Conservation (phyloP, 2,329 filamentous ascomycete species). For the Fusarium napiforme region DNA sequence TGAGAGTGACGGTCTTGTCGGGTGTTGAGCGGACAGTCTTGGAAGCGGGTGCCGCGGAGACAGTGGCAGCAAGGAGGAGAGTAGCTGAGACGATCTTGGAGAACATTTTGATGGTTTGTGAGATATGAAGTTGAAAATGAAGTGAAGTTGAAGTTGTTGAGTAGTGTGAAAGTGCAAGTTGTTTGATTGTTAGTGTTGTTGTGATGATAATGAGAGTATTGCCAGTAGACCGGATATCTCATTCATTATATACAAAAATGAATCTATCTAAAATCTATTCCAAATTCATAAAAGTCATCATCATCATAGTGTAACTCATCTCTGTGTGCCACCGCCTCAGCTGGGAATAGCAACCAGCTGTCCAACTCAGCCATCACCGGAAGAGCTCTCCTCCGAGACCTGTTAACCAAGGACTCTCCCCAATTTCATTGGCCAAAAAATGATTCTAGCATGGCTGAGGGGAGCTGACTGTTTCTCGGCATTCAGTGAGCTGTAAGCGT, state of each 20-base stretch:
- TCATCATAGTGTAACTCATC: not conserved
- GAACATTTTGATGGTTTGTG: conserved; percentile 46
- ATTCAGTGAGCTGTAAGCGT: conserved; percentile 20
- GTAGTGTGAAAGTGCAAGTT: not conserved
- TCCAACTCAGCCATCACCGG: conserved; percentile 24
- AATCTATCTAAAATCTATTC: not conserved
- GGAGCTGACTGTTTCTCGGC: conserved; percentile 26
- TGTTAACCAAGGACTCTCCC: not conserved
- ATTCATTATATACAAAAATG: conserved; percentile 38
- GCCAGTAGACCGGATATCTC: conserved; percentile 3
- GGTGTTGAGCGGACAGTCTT: conserved; percentile 42
- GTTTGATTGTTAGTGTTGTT: conserved; percentile 14
- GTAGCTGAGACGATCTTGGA: conserved; percentile 45
- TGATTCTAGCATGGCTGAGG: conserved; percentile 14
- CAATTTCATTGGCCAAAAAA: not conserved
- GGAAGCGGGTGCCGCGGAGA: conserved; percentile 49
- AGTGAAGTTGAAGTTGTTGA: not conserved
- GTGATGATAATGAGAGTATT: conserved; percentile 31
- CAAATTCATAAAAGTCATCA: not conserved
- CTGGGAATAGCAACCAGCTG: conserved; percentile 32
- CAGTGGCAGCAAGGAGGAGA: conserved; percentile 46
- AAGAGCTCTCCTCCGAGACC: conserved; percentile 17
- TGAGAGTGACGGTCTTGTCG: conserved; percentile 50
- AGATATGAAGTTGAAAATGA: not conserved
- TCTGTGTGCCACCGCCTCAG: conserved; percentile 11